Evolutionary conservation across 306 rosid species (phyloP).

Genomic region (Cucurbita moschata): DNA sequence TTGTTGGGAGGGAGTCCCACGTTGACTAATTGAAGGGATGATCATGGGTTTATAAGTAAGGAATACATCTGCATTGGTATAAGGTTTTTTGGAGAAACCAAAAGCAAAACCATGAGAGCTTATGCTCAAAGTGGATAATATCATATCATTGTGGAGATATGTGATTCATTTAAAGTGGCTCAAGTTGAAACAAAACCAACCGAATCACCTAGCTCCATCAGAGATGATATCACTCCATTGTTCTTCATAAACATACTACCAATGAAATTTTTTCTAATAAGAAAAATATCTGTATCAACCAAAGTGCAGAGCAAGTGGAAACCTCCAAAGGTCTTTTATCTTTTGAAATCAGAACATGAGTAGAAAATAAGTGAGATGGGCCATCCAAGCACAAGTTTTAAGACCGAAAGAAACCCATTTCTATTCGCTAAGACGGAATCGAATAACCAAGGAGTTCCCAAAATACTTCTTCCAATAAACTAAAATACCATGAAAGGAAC

Average conservation of each 20-base stretch:
- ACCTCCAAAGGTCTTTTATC: not conserved
- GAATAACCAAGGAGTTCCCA: not conserved
- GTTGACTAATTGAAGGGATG: too few relatives aligned
- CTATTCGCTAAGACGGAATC: not conserved
- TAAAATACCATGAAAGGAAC: not conserved
- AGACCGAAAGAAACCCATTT: not conserved
- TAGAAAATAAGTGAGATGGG: not conserved
- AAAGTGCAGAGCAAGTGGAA: not conserved
- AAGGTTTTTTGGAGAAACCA: too few relatives aligned
- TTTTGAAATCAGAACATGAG: not conserved
- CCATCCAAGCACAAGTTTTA: not conserved
- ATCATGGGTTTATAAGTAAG: too few relatives aligned
- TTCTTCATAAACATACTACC: not conserved
- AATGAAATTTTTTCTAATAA: not conserved
- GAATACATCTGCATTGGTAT: too few relatives aligned
- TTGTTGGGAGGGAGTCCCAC: too few relatives aligned
- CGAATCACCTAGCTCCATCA: slow-evolving; percentile 1
- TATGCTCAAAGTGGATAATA: too few relatives aligned
- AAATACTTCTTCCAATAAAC: not conserved
- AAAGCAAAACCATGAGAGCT: too few relatives aligned
- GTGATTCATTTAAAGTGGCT: not conserved
- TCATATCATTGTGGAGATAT: too few relatives aligned
- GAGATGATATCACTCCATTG: not conserved
- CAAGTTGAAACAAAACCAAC: not conserved
- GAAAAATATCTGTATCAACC: not conserved